A percentile compares a stretch with the other conserved stretches of the same genome.
Conservation (phyloP, 1,284 basidiomycete genomes). For the Melampsora americana region DNA sequence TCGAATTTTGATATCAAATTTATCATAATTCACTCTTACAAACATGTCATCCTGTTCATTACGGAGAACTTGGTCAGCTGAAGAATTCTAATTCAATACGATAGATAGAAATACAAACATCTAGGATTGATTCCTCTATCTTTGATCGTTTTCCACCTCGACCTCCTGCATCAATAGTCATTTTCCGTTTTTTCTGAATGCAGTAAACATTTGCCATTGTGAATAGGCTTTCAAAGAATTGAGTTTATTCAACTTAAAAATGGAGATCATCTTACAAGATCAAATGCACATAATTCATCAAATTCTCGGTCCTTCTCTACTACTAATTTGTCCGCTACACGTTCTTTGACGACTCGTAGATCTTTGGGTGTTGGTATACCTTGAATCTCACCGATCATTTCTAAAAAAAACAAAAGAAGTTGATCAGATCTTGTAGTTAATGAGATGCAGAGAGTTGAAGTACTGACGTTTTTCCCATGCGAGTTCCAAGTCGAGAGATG, state of each 20-base stretch:
- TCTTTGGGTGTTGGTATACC: constrained; percentile 38
- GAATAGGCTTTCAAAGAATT: not conserved
- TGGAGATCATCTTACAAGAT: constrained; percentile 7
- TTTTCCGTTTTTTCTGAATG: constrained; percentile 22
- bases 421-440: not conserved
- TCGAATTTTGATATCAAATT: constrained; percentile 38
- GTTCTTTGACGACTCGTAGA: constrained; percentile 13
- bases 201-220: not conserved
- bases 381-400: constrained; percentile 16
- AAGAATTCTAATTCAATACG: not conserved
- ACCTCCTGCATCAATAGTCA: not conserved
- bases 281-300: constrained; percentile 24
- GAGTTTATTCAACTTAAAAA: not conserved
- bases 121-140: constrained; percentile 12
- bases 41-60: constrained; percentile 34
- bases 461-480: constrained; percentile 36
- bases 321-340: not conserved
- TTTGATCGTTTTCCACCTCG: constrained; percentile 15
- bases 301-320: constrained; percentile 8
- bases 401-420: not conserved
- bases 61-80: not conserved
- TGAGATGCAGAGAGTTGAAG: not conserved
- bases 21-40: constrained; percentile 26
- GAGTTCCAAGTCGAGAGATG: constrained; percentile 13
- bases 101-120: constrained; percentile 5